Base-by-base conservation (phyloP, 176 grass and related monocot species). In the Rhynchospora pubera region DNA sequence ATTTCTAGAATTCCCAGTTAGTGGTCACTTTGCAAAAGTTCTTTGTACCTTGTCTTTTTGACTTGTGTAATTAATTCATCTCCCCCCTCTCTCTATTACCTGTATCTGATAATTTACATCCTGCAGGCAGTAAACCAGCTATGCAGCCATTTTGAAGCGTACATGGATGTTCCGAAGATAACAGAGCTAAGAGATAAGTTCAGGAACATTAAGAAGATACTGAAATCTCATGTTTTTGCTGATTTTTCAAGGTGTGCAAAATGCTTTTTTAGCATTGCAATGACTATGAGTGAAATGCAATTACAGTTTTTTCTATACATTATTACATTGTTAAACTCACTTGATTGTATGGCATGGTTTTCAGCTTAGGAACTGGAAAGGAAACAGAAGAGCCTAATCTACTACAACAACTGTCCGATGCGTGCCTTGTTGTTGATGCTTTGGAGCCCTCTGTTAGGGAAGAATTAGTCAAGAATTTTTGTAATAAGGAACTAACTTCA, bases 361-460 rank as follows among this genome's bases (percentile, higher is more conserved):
- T 81, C 90, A 99, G 96, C 86, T 95, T 99, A 93, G 96, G 96
- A 85, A 99, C 96, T 83, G 96, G 92, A 86, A 99, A 99, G 78
- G 96, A 99, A 88, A 86, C 92, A 81, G 96, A 99, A 93, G 96
- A 99, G 81, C 21, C 82, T 76, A 90, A 87, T 89, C 79, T 99
- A 81, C 71, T 99, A 61, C 89, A 99, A 83, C 96, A 99, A 85
- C 80, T 99, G 58, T 95, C 96, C 26, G 92, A 99, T 87, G 96
- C 96, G 83, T 99, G 96, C 79, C 90, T 99, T 74, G 96, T 95
- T 70, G 96, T 99, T 88, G 92, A 99, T 89, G 96, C 96, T 82
- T 83, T 99, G 84, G 96, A 99, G 51, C 92, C 92, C 18, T 99
- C 96, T 84, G 92, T 99, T 62, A 88, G 92, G 72, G 96, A 99